Evolutionary conservation across 1,284 basidiomycete species (phyloP), one percentile per base, ranked within the genome.

Genomic region (Phaffia rhodozyma): DNA sequence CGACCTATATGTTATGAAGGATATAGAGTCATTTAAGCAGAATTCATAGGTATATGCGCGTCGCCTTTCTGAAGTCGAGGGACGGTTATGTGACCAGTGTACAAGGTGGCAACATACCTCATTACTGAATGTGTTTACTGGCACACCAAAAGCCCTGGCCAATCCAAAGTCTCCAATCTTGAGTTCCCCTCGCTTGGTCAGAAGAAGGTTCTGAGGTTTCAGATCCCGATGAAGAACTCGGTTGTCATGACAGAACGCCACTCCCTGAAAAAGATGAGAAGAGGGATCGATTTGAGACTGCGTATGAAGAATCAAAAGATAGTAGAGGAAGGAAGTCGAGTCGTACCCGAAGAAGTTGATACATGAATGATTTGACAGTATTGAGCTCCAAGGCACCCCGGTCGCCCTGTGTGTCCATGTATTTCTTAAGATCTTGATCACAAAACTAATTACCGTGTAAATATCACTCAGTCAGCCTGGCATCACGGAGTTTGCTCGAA

Each of bases 211-310:
- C 77, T 98, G 94, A 0, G 94, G 94, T 76, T 97, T 98, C 65
- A 98, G 81, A 76, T 98, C 94, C 38, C 96, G 86, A 75, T 99
- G 96, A 18, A 99, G 82, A 43, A 99, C 92, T 69, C 97, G 86
- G 73, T 98, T 97, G 75, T 97, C 93, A 76, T 99, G 96, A 75
- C 96, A 99, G 77, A 96, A 99, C 38, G 93, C 93, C 30, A 93
- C 91, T 58, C 96, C 96, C 77, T 96, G 66, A 23, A 4, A 51
- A 7, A 53, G 23, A 57, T 55, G 18, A 38, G 27, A 59, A 51
- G n/a, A 29, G 20, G 20, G 51, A 23, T 27, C 38, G 25, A 53
- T 18, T n/a, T 54, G 21, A 7, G 1, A 50, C 9, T 48, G 2
- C 16, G 13, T 43, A 32, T 1, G 27, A 21, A n/a, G 48, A n/a